Evolutionary conservation across 208 protist species (phyloP).

Genomic region (Trypanosoma congolense): DNA sequence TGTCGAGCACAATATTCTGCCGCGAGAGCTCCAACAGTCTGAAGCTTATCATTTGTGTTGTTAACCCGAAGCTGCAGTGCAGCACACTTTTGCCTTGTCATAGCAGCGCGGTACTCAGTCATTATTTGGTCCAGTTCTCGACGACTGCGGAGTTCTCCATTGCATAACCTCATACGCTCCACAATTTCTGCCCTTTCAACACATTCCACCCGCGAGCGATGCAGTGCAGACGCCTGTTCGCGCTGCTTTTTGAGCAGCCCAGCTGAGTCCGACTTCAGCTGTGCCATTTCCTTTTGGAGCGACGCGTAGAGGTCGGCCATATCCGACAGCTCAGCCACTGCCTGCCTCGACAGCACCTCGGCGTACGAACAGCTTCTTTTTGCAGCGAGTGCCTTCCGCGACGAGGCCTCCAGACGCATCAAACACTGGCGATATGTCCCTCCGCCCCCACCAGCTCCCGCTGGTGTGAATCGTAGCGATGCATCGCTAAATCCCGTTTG

Average conservation of each 20-base stretch:
- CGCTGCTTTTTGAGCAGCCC: background rate
- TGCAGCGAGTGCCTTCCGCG: background rate
- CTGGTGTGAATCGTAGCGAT: background rate
- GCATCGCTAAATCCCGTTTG: background rate
- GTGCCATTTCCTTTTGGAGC: background rate
- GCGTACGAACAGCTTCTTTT: background rate
- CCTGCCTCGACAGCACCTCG: background rate
- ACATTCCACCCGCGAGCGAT: background rate
- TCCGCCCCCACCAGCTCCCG: background rate
- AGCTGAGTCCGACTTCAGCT: background rate
- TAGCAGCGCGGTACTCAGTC: constrained; percentile 12
- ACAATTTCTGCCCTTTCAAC: constrained; percentile 3
- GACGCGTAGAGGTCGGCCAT: background rate
- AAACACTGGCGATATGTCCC: background rate
- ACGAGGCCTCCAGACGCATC: background rate
- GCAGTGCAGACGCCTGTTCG: background rate
- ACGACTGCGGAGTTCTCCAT: constrained; percentile 19
- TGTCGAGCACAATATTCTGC: constrained; percentile 46
- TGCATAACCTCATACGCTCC: constrained; percentile 15
- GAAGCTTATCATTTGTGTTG: constrained; percentile 3
- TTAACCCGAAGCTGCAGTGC: constrained; percentile 3
- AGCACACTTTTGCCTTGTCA: background rate
- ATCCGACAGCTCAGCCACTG: constrained; percentile 2
- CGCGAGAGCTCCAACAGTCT: constrained; percentile 22
- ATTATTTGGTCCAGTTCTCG: constrained; percentile 3